Evolutionary conservation across 2,329 filamentous ascomycete species (phyloP), one percentile per base, ranked within the genome.

Genomic region (Diaporthe capsici): DNA sequence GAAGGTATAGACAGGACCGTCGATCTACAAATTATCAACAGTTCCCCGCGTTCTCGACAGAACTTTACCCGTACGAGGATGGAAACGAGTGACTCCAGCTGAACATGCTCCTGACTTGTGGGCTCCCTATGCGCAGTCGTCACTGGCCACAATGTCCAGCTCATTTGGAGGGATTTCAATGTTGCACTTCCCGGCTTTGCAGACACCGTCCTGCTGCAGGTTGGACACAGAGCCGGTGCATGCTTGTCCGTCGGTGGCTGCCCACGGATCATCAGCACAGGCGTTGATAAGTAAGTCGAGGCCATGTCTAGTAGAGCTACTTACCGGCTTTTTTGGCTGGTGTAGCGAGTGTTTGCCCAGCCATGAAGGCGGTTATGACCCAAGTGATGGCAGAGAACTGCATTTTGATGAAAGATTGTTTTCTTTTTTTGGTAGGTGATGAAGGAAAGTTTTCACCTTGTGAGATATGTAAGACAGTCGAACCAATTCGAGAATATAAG

Each of bases 261-360:
- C n/a, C 22, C 15, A 8, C 22, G 2, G 37, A 12, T 22, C 13
- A 25, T 70, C 49, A 70, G 49, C 34, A 22, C 2, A 4, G 2
- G 8, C 1, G 8, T 20, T 20, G 31, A 28, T 9, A 7, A 12
- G 13, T 2, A n/a, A 6, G 13, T 28, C 5, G 8, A 28, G 2
- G 6, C 7, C 17, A 28, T 0, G 22, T 31, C 28, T 0, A 12
- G 13, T 0, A 12, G 8, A 8, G 17, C 15, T 55, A 70, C 65
- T 5, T 22, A 70, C 65, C 65, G 34, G 65, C 65, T 70, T 55
- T 70, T 25, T 70, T 31, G 4, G 65, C 65, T 28, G 65, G 65
- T 4, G 34, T 42, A 55, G 65, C 49, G 65, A 70, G 49, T 70
- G 65, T 70, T 31, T 42, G 15, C 65, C 42, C 65, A 7, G 49